Evolutionary conservation across 805 yeast species (phyloP).

Genomic region (Komagataella pseudopastoris): DNA sequence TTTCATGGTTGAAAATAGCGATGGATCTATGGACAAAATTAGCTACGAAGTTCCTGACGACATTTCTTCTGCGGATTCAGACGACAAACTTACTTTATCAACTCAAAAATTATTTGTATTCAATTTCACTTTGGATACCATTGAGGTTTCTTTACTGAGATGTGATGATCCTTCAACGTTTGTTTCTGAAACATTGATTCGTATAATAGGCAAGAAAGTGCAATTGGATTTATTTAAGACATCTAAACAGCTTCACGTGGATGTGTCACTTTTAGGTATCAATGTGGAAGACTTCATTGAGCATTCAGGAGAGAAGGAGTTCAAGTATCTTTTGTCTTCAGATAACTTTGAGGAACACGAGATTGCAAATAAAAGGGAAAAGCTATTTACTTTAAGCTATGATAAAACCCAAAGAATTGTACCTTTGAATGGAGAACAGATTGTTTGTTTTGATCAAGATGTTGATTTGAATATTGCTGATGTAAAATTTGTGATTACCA

Average conservation of each 20-base stretch:
- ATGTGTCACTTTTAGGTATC: constrained; percentile 50
- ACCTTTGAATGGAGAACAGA: constrained; percentile 32
- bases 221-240: constrained; percentile 48
- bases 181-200: constrained; percentile 56
- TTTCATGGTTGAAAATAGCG: constrained; percentile 12
- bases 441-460: constrained; percentile 68
- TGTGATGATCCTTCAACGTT: constrained; percentile 52
- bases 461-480: constrained; percentile 66
- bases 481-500: constrained; percentile 57
- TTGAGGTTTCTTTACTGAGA: constrained; percentile 48
- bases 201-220: constrained; percentile 55
- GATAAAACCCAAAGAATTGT: constrained; percentile 47
- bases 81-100: constrained; percentile 8
- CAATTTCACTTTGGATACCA: constrained; percentile 50
- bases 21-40: constrained; percentile 4
- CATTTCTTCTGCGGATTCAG: not conserved
- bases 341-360: constrained; percentile 27
- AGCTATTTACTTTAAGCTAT: constrained; percentile 48
- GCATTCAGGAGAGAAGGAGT: constrained; percentile 43
- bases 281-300: constrained; percentile 68
- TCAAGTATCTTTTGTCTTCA: constrained; percentile 59
- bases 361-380: constrained; percentile 20
- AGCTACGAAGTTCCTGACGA: not conserved
- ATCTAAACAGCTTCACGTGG: constrained; percentile 47
- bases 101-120: constrained; percentile 62